A percentile compares a stretch with the other conserved stretches of the same genome.
Conservation (phyloP, 495 filamentous ascomycete genomes). For the Rhypophila decipiens region DNA sequence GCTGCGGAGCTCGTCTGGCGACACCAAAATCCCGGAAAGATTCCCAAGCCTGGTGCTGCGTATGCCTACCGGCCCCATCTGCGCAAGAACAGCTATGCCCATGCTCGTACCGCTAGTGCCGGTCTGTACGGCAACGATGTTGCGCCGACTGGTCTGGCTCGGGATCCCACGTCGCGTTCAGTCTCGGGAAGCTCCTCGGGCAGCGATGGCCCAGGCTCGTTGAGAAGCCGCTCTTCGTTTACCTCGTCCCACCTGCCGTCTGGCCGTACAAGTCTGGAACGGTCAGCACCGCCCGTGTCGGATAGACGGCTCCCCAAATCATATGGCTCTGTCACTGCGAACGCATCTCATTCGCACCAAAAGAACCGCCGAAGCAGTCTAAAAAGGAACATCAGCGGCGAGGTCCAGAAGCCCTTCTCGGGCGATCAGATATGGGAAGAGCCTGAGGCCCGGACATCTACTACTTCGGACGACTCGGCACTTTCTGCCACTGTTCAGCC, state of each 20-base stretch:
- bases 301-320: slow-evolving; percentile 21
- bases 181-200: slow-evolving; percentile 45
- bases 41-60: slow-evolving; percentile 53
- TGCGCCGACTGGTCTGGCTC: slow-evolving; percentile 40
- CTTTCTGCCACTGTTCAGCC: slow-evolving; percentile 18
- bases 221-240: slow-evolving; percentile 21
- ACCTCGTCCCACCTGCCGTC: slow-evolving; percentile 18
- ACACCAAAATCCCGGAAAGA: slow-evolving; percentile 59
- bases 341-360: slow-evolving; percentile 15
- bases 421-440: slow-evolving; percentile 90
- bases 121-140: slow-evolving; percentile 45
- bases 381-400: slow-evolving; percentile 53
- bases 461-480: background rate
- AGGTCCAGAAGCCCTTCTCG: slow-evolving; percentile 51
- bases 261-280: slow-evolving; percentile 24
- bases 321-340: slow-evolving; percentile 18
- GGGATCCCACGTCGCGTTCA: slow-evolving; percentile 39
- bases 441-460: slow-evolving; percentile 42
- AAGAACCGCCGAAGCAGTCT: slow-evolving; percentile 39
- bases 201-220: slow-evolving; percentile 26
- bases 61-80: slow-evolving; percentile 59
- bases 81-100: slow-evolving; percentile 53
- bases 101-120: slow-evolving; percentile 55
- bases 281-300: slow-evolving; percentile 13
- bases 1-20: slow-evolving; percentile 82